Conservation (phyloP, 192 early-diverging fungal genomes). For the Anaeromyces robustus region DNA sequence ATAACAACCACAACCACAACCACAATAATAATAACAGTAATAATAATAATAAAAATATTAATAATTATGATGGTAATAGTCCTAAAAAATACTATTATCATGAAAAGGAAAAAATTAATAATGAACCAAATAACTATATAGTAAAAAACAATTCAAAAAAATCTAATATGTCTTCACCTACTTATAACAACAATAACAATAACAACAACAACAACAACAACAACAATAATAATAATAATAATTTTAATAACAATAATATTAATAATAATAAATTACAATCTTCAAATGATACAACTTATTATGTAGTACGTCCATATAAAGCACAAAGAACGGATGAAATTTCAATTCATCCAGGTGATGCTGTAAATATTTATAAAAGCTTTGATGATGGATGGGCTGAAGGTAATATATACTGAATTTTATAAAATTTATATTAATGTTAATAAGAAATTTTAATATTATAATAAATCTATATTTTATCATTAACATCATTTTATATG, state of each 20-base stretch:
- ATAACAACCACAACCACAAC: background rate
- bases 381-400: background rate
- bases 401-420: background rate
- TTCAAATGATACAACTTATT: background rate
- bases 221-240: background rate
- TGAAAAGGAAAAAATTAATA: too few relatives aligned
- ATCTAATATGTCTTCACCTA: too few relatives aligned
- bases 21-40: too few relatives aligned
- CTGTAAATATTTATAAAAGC: background rate
- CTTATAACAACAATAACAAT: background rate
- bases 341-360: background rate
- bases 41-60: too few relatives aligned
- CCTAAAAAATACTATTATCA: background rate
- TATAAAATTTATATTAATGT: too few relatives aligned
- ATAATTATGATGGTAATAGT: background rate
- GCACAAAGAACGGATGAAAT: background rate
- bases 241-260: too few relatives aligned
- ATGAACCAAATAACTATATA: too few relatives aligned
- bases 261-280: background rate
- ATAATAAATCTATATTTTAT: background rate
- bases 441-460: background rate
- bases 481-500: too few relatives aligned
- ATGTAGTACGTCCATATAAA: background rate
- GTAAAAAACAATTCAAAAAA: too few relatives aligned
- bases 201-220: background rate